Conservation (phyloP, 1,284 basidiomycete species). For the Tilletia horrida region DNA sequence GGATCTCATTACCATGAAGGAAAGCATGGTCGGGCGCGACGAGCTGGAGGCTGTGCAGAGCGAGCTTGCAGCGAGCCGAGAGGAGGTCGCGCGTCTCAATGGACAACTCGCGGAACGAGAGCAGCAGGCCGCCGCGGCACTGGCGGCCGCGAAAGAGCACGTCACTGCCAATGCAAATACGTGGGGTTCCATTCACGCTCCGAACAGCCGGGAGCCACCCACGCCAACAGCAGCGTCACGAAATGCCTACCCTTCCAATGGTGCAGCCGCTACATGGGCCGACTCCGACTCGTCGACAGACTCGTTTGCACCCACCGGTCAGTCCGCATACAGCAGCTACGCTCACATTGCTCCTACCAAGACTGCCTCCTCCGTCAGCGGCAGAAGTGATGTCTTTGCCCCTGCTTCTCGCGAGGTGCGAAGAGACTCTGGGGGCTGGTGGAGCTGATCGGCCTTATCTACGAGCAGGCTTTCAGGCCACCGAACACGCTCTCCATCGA, state of each 20-base stretch:
- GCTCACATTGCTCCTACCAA: conserved; percentile 8
- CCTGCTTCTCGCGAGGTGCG: background rate
- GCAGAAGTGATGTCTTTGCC: background rate
- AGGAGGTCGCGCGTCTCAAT: conserved; percentile 29
- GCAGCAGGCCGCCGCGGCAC: background rate
- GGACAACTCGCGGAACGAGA: conserved; percentile 25
- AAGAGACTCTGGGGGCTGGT: background rate
- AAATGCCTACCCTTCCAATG: background rate
- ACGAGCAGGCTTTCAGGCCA: too few relatives aligned
- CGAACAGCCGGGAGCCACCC: background rate
- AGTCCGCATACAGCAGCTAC: conserved; percentile 14
- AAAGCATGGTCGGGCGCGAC: conserved; percentile 29
- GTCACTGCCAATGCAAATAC: conserved; percentile 18
- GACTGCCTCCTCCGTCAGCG: background rate
- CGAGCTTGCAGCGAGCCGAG: conserved; percentile 26
- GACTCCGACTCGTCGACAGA: conserved; percentile 16
- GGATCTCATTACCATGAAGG: conserved; percentile 38
- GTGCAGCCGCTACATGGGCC: background rate
- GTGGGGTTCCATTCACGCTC: conserved; percentile 34
- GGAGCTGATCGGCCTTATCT: too few relatives aligned
- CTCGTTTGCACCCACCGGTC: background rate
- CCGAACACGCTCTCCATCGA: too few relatives aligned
- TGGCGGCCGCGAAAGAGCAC: conserved; percentile 9
- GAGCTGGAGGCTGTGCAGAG: conserved; percentile 22
- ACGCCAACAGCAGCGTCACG: conserved; percentile 2